phyloP scores from a whole-genome alignment of 371 early-diverging fungal genomes.

The Apophysomyces elegans region DNA sequence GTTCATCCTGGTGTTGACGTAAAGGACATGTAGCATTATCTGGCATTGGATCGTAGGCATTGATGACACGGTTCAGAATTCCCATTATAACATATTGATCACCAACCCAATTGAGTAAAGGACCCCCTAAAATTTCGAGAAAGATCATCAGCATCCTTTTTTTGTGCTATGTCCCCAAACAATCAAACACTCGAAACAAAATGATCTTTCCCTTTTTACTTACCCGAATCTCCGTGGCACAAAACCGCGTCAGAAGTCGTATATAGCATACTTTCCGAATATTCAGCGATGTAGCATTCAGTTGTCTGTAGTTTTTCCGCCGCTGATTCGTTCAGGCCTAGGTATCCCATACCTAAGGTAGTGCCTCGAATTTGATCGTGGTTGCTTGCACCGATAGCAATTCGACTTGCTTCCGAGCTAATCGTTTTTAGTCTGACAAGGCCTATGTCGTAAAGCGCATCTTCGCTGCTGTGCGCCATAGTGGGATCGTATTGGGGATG shows the following conservation, averaged over 20 bases:
- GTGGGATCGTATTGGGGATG: conserved; percentile 5
- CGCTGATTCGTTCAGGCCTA: conserved; percentile 15
- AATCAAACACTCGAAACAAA: neutral
- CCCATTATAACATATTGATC: conserved; percentile 22
- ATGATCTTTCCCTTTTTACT: neutral
- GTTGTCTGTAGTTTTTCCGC: conserved; percentile 22
- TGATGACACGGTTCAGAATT: conserved; percentile 34
- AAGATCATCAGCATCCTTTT: neutral
- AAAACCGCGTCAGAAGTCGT: conserved; percentile 24
- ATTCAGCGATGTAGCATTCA: neutral
- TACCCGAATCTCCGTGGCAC: conserved; percentile 49
- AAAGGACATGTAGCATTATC: conserved; percentile 32
- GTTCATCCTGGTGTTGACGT: conserved; percentile 17
- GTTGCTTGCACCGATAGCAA: conserved; percentile 8
- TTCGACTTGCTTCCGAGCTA: conserved; percentile 4
- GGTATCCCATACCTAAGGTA: conserved; percentile 36
- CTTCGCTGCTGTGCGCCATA: neutral
- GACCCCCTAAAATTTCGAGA: conserved; percentile 25
- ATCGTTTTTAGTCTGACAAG: conserved; percentile 15
- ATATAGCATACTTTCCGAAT: conserved; percentile 14
- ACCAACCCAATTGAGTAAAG: conserved; percentile 17
- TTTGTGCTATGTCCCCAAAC: neutral
- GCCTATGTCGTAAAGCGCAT: conserved; percentile 27
- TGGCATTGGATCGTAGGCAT: conserved; percentile 42
- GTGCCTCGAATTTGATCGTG: neutral